Evolutionary conservation across 805 yeast species (phyloP).

Genomic region (Candida sonorensis): DNA sequence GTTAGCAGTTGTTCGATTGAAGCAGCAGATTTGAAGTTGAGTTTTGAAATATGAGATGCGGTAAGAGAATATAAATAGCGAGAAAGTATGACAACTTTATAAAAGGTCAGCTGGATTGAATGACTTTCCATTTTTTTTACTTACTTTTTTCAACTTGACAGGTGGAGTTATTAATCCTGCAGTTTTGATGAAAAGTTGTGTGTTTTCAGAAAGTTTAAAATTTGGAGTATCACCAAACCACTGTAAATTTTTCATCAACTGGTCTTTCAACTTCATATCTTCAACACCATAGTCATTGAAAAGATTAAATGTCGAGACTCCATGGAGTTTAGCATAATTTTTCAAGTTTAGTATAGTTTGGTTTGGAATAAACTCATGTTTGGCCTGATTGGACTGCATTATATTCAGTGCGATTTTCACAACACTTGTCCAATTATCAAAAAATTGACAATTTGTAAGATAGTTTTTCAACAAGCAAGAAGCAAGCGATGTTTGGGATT

Average conservation of each 20-base stretch:
- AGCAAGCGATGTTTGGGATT: constrained; percentile 10
- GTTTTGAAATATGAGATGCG: too few relatives aligned
- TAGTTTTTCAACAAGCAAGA: constrained; percentile 4
- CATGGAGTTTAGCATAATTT: constrained; percentile 17
- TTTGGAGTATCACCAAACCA: constrained; percentile 14
- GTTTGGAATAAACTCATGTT: background rate
- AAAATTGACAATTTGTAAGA: constrained; percentile 14
- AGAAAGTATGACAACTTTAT: background rate
- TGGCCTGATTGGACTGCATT: too few relatives aligned
- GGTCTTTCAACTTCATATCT: constrained; percentile 8
- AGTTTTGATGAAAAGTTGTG: constrained; percentile 9
- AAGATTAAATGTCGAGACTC: constrained; percentile 14
- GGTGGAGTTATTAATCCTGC: constrained; percentile 9
- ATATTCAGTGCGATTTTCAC: too few relatives aligned
- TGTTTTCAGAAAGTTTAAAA: constrained; percentile 8
- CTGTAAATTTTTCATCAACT: constrained; percentile 9
- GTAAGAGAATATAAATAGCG: too few relatives aligned
- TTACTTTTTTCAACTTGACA: background rate
- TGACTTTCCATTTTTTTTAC: too few relatives aligned
- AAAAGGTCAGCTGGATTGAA: constrained; percentile 13
- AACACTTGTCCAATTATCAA: constrained; percentile 17
- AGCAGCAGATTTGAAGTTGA: too few relatives aligned
- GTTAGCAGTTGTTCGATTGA: too few relatives aligned
- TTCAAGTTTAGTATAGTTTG: background rate
- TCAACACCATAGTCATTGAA: constrained; percentile 4